Evolutionary conservation across 1,284 basidiomycete genomes (phyloP), one percentile per base, ranked within the genome.

Genomic region (Ustilago lituana): DNA sequence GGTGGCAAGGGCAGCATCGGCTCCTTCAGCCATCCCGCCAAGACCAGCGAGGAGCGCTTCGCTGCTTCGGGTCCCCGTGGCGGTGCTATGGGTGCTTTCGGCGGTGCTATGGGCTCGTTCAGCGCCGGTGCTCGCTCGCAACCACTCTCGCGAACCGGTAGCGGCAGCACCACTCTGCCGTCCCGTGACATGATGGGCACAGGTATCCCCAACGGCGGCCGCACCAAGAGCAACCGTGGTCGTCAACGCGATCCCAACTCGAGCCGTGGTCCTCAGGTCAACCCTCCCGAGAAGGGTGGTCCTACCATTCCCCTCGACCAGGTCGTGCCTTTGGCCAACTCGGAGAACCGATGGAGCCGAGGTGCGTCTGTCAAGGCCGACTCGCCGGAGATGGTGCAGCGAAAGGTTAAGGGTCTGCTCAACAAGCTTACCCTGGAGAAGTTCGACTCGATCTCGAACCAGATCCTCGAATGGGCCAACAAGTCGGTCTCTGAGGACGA

Each of bases 341-440:
- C 89, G 15, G 91, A 89, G 55, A 94, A 94, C 81, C 88, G 93
- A 57, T 98, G 95, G 95, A 81, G 77, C 22, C 61, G 63, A 37
- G 61, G 60, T 41, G 53, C 51, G 26, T 47, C 48, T 8, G 58
- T 71, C 66, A 77, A 77, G 62, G 83, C 85, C 15, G 90, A 91
- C 52, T 89, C 91, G 4, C 89, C 91, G 0, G 90, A 91, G 74
- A 84, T 90, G 71, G 92, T 97, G 29, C 92, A 95, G 78, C 89
- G 93, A 61, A 97, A 96, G 85, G 94, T 98, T 85, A 94, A 93
- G 84, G 86, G 85, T 49, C 84, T 97, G 64, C 89, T 98, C 79
- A 98, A 98, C 88, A 97, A 95, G 85, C 88, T 98, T 45, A 95
- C 94, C 1, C 90, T 94, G 87, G 93, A 97, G 85, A 93, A 92